Percentiles rank a stretch among this genome's conserved stretches.
Conservation (phyloP, 2,329 filamentous ascomycete species). For the Dendryphion nanum region DNA sequence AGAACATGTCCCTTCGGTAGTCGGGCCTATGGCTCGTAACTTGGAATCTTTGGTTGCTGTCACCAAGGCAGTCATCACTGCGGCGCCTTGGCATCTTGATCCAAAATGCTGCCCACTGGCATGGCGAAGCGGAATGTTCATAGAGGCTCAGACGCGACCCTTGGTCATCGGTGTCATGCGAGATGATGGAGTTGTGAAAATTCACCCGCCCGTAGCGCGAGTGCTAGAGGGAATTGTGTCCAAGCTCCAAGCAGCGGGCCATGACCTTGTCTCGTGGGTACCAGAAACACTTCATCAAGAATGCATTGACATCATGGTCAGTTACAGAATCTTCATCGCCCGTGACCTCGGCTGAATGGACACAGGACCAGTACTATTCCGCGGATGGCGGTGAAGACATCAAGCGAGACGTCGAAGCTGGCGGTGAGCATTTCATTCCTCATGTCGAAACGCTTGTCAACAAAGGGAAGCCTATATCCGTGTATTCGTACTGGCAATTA, state of each 20-base stretch:
- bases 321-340: slow-evolving; percentile 2
- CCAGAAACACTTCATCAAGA: slow-evolving; percentile 50
- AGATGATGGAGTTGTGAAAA: slow-evolving; percentile 55
- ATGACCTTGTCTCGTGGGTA: slow-evolving; percentile 57
- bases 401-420: slow-evolving; percentile 51
- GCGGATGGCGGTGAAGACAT: slow-evolving; percentile 65
- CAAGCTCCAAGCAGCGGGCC: slow-evolving; percentile 48
- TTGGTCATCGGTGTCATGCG: slow-evolving; percentile 52
- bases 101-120: slow-evolving; percentile 53
- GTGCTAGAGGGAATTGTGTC: slow-evolving; percentile 42
- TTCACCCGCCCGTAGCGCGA: slow-evolving; percentile 54
- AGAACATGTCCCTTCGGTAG: slow-evolving; percentile 61
- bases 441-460: slow-evolving; percentile 57
- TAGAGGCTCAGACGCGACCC: slow-evolving; percentile 41
- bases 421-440: slow-evolving; percentile 54
- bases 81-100: slow-evolving; percentile 55
- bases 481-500: slow-evolving; percentile 67
- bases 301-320: slow-evolving; percentile 57
- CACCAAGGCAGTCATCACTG: slow-evolving; percentile 49
- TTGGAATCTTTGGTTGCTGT: slow-evolving; percentile 51
- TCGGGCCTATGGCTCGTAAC: slow-evolving; percentile 59
- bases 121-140: slow-evolving; percentile 52
- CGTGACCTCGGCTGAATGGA: slow-evolving; percentile 2
- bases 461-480: slow-evolving; percentile 51
- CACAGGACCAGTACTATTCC: slow-evolving; percentile 59